Evolutionary conservation across 768 basidiomycete species (phyloP), one percentile per base, ranked within the genome.

Genomic region (Ramaria sp.): DNA sequence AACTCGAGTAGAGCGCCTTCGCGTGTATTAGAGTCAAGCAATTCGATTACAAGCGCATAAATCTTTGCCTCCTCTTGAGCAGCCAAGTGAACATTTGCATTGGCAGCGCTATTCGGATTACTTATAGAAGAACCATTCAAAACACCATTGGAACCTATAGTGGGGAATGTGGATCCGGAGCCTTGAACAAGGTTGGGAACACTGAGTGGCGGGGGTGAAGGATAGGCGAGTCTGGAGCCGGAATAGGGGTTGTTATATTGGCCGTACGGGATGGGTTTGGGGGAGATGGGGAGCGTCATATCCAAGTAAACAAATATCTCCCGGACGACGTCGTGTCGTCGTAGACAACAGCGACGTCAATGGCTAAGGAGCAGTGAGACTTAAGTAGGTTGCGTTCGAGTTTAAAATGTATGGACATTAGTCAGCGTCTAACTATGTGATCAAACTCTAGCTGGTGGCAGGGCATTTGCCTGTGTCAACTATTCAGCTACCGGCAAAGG

Each of bases 1-100:
- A 99, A 75, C 71, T 99, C 96, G 52, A 98, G 75, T 48, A 99
- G 73, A 1, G 96, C 95, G 1, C 76, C 77, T 65, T 99, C 96
- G 58, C 95, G 78, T n/a, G 85, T 80, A 53, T 73, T 78, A 1
- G 85, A 82, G 63, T 90, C 84, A 74, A 88, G 77, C 25, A 95
- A 71, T 55, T 95, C 89, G 60, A 92, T 82, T 57, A 98, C 93
- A 50, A 98, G 77, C 10, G 76, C 73, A 68, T 92, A 95, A 42
- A 99, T 96, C 72, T 96, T 94, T 60, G 73, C 73, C 64, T 86
- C 84, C 58, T 87, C 84, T 48, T 68, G 66, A 10, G 59, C 57
- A 12, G 55, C 53, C 41, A 55, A 13, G 28, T 52, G 51, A 18
- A 38, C 51, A 18, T 15, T 22, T 8, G 53, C n/a, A 44, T 45